phyloP scores from a whole-genome alignment of 768 basidiomycete genomes.

The Auriscalpium orientale region DNA sequence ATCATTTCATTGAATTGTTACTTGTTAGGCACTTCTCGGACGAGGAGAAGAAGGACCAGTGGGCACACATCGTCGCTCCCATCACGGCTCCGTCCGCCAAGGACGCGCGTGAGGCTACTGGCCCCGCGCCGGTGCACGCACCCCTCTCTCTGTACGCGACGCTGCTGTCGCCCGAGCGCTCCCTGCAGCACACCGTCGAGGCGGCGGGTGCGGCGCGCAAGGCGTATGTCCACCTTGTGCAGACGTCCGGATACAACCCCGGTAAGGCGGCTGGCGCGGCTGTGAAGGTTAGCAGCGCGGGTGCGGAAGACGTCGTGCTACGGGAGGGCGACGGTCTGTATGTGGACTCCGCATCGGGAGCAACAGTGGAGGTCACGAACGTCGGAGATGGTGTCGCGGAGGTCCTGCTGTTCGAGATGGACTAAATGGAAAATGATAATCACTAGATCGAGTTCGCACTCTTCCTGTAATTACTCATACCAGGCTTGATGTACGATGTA shows the following conservation, averaged over 20 bases:
- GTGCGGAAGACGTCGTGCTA: conserved; percentile 40
- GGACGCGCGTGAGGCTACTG: conserved; percentile 54
- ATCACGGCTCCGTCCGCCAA: conserved; percentile 45
- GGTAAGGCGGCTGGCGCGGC: conserved; percentile 47
- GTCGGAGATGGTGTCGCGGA: conserved; percentile 61
- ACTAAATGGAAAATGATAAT: conserved; percentile 15
- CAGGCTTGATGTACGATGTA: no score
- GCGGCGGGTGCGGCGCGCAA: conserved; percentile 32
- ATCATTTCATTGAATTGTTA: no score
- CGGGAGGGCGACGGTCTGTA: conserved; percentile 89
- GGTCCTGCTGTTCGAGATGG: conserved; percentile 75
- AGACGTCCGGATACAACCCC: conserved; percentile 74
- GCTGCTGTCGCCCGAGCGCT: conserved; percentile 50
- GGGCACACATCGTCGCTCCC: conserved; percentile 68
- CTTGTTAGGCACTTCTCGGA: conserved; percentile 48
- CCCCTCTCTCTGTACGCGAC: conserved; percentile 68
- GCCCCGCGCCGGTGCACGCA: conserved; percentile 78
- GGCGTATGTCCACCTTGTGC: conserved; percentile 81
- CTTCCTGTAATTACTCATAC: no score
- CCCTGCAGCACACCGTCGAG: conserved; percentile 44
- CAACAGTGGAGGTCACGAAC: conserved; percentile 48
- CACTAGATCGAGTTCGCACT: background rate
- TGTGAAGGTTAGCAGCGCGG: conserved; percentile 42
- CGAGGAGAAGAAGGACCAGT: conserved; percentile 25
- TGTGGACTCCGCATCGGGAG: conserved; percentile 40